Percentiles rank a stretch among this genome's conserved stretches.
phyloP scores from a whole-genome alignment of 495 filamentous ascomycete genomes.

The Xylaria acuta region DNA sequence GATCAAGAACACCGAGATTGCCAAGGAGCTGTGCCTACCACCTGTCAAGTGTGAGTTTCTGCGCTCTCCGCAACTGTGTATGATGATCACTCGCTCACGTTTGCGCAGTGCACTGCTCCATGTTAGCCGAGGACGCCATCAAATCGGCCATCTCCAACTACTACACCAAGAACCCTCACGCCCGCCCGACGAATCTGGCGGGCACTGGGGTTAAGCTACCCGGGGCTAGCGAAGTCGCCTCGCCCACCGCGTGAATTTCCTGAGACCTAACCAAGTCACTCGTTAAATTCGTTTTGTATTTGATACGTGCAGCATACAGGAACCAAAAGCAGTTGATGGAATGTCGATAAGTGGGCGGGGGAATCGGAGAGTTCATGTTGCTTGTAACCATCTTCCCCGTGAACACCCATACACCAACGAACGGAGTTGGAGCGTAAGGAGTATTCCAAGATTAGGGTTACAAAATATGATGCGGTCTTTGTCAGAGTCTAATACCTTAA shows the following conservation, averaged over 20 bases:
- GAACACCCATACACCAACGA: not conserved
- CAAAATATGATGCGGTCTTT: not conserved
- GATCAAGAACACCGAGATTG: slow-evolving; percentile 96
- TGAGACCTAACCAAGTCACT: not conserved
- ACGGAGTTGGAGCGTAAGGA: slow-evolving; percentile 18
- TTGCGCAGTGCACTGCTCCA: slow-evolving; percentile 87
- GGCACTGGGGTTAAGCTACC: slow-evolving; percentile 69
- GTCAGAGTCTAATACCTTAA: not conserved
- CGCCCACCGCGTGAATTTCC: slow-evolving; percentile 29
- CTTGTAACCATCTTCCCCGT: not conserved
- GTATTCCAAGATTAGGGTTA: slow-evolving; percentile 1
- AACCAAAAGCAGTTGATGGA: not conserved
- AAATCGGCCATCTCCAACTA: slow-evolving; percentile 99
- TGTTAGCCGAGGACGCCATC: slow-evolving; percentile 99
- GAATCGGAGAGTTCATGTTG: not conserved
- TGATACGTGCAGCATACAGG: not conserved
- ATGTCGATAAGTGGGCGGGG: not conserved
- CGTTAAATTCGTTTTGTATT: slow-evolving; percentile 1
- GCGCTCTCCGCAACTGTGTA: not conserved
- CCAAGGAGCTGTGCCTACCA: slow-evolving; percentile 92
- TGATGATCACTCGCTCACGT: slow-evolving; percentile 26
- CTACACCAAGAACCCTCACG: slow-evolving; percentile 90
- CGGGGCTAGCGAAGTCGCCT: slow-evolving; percentile 27
- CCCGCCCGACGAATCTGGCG: slow-evolving; percentile 72
- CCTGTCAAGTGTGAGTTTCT: slow-evolving; percentile 84